Conservation (phyloP, 1,139 yeast species). For the Candida sp. region DNA sequence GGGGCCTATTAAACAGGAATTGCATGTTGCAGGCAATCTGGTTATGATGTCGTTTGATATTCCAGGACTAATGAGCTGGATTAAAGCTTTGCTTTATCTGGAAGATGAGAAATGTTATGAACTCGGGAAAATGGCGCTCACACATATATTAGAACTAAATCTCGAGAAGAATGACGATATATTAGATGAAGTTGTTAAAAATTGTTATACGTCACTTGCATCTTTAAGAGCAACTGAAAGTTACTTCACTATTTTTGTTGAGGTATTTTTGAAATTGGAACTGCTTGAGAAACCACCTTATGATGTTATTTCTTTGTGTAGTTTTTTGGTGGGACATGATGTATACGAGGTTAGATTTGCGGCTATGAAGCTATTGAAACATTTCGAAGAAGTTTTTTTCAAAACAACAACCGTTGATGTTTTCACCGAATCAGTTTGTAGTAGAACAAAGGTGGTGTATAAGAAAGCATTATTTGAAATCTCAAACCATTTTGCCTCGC, state of each 20-base stretch:
- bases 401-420: slow-evolving; percentile 40
- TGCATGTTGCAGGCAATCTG: slow-evolving; percentile 39
- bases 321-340: slow-evolving; percentile 69
- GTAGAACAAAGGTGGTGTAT: slow-evolving; percentile 69
- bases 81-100: slow-evolving; percentile 63
- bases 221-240: slow-evolving; percentile 53
- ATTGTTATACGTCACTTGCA: slow-evolving; percentile 62
- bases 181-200: slow-evolving; percentile 58
- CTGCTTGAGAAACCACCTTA: slow-evolving; percentile 41
- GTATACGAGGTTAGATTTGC: slow-evolving; percentile 55
- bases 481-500: slow-evolving; percentile 51
- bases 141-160: slow-evolving; percentile 62
- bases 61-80: slow-evolving; percentile 70
- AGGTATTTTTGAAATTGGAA: slow-evolving; percentile 42
- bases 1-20: slow-evolving; percentile 54
- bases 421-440: slow-evolving; percentile 60
- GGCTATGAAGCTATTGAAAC: slow-evolving; percentile 58
- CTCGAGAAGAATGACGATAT: slow-evolving; percentile 51
- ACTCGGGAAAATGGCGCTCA: slow-evolving; percentile 71
- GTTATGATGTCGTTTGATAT: slow-evolving; percentile 68
- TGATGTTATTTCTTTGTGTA: slow-evolving; percentile 61
- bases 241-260: slow-evolving; percentile 71
- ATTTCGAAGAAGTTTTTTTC: slow-evolving; percentile 52
- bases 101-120: slow-evolving; percentile 57
- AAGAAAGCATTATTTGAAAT: slow-evolving; percentile 73